Base-by-base conservation (phyloP, 257 asterid genomes). In the Knoxia roxburghii region DNA sequence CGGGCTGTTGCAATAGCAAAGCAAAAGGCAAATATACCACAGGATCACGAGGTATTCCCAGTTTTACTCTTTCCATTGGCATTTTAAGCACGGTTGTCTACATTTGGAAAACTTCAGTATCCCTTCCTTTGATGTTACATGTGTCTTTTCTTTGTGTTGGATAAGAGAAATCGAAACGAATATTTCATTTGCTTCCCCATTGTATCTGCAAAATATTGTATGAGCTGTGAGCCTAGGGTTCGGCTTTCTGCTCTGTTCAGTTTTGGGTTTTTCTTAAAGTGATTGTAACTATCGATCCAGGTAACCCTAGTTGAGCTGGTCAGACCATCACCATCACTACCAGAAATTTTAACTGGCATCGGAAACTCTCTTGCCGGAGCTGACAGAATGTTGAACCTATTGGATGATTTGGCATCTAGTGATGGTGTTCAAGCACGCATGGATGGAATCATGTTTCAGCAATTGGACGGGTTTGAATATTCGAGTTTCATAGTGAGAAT, bases 1-100 rank as follows among this genome's bases (percentile, higher is more conserved):
- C 87, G 92, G 67, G 95, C 99, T 67, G 88, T 93, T 27, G 97
- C 99, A 45, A 93, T 93, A 68, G 97, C 99, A 58, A 93, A 93
- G 78, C 84, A 78, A 77, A 88, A 90, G 83, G 97, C 97, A 65
- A 85, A 88, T 72, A 71, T 93, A 73, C 95, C 97, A n/a, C 81
- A 85, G 80, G 96, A 90, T 45, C 79, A 72, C 71, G 77, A 90
- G 98, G 98, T 89, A 43, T 51, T 56, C 68, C 58, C 27, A 3
- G 57, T 51, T 46, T n/a, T 70, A 51, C 24, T 68, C 39, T 63
- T 64, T 63, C 61, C 23, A 50, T 59, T 60, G 64, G 49, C 56
- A 56, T 67, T 39, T 45, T 46, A 62, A 3, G 35, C 33, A 5
- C 48, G 12, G 30, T 29, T 43, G 30, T 12, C n/a, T 15, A 33